phyloP scores from a whole-genome alignment of 2,329 filamentous ascomycete genomes.

The Fonsecaea erecta region DNA sequence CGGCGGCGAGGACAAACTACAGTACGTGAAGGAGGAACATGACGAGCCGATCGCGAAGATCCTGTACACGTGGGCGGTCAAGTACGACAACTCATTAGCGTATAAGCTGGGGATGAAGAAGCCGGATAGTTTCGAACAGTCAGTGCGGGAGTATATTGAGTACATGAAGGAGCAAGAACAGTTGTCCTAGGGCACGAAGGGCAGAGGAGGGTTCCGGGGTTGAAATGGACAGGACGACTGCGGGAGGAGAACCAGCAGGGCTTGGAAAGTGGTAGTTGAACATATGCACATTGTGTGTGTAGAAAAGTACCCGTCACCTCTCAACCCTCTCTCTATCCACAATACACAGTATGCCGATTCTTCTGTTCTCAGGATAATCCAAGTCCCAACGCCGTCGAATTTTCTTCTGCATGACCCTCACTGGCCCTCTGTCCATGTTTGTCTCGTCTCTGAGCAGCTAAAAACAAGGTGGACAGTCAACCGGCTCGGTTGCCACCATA shows the following conservation, averaged over 20 bases:
- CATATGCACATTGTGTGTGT: neutral
- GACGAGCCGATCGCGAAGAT: conserved; percentile 58
- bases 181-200: conserved; percentile 1
- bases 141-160: conserved; percentile 62
- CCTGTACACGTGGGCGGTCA: conserved; percentile 61
- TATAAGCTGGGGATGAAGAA: conserved; percentile 57
- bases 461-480: neutral
- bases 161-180: conserved; percentile 37
- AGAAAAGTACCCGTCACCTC: neutral
- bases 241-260: neutral
- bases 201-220: neutral
- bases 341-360: neutral
- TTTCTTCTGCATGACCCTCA: neutral
- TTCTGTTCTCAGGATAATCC: neutral
- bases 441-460: neutral
- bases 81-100: conserved; percentile 59
- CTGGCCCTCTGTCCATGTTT: neutral
- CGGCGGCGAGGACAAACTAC: conserved; percentile 58
- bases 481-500: neutral
- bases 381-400: neutral
- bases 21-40: conserved; percentile 58
- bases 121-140: conserved; percentile 59
- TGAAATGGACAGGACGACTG: neutral
- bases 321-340: neutral
- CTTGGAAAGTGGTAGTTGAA: neutral